These are phyloP conservation scores for Saccharomycopsis hybrid DNA, from an alignment of 1,139 yeast species.

Conservation along the genomic window DNA sequence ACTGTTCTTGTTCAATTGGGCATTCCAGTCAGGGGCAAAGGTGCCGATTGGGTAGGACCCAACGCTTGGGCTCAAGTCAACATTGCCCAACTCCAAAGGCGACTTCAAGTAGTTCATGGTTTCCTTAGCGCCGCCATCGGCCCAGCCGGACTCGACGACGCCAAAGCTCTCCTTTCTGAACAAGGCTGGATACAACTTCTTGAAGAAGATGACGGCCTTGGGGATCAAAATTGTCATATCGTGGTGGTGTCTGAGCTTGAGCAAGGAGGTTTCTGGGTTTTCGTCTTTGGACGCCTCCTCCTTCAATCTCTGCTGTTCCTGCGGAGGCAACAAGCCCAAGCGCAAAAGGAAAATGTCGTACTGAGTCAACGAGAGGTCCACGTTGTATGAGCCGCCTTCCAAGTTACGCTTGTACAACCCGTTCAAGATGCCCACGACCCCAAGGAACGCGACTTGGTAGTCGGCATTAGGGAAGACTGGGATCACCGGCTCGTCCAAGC, in stretches of 20 bases:
- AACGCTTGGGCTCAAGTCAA: slow-evolving; percentile 6
- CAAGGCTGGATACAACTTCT: slow-evolving; percentile 4
- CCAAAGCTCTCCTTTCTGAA: slow-evolving; percentile 5
- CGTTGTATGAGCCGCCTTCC: slow-evolving; percentile 32
- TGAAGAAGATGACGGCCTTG: slow-evolving; percentile 1
- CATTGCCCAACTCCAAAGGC: slow-evolving; percentile 1
- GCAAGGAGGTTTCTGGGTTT: slow-evolving; percentile 2
- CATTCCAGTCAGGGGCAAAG: slow-evolving; percentile 1
- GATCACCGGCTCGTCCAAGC: slow-evolving; percentile 31
- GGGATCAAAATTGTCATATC: slow-evolving; percentile 10
- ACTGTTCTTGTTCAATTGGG: background rate
- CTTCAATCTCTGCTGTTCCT: slow-evolving; percentile 1
- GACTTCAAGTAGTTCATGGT: slow-evolving; percentile 5
- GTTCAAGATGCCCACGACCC: slow-evolving; percentile 30
- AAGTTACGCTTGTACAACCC: slow-evolving; percentile 29
- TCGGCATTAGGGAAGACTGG: slow-evolving; percentile 36
- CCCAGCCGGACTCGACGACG: slow-evolving; percentile 8
- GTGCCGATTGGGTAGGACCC: slow-evolving; percentile 5
- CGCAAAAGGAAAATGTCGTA: slow-evolving; percentile 30
- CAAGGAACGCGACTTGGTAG: slow-evolving; percentile 34
- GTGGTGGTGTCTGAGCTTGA: slow-evolving; percentile 5
- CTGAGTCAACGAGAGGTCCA: slow-evolving; percentile 30
- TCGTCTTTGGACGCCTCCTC: slow-evolving; percentile 1
- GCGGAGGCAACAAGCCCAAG: slow-evolving; percentile 25
- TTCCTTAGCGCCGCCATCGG: slow-evolving; percentile 1